Conservation (phyloP, 1,139 yeast species). For the Arxiozyma heterogenica region DNA sequence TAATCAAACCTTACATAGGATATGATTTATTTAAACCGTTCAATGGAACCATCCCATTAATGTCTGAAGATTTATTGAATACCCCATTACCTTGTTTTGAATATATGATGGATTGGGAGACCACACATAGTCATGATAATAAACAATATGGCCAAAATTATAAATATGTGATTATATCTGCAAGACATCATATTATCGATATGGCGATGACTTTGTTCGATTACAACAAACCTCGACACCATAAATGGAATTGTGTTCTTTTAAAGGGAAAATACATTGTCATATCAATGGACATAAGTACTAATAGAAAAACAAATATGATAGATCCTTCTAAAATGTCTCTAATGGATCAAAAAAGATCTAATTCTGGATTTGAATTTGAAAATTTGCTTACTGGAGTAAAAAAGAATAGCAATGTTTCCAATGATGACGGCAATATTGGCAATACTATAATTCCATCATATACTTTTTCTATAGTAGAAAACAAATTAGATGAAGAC, state of each 20-base stretch:
- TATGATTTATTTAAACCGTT: constrained; percentile 16
- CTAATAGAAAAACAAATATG: background rate
- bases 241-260: constrained; percentile 12
- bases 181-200: constrained; percentile 27
- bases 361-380: constrained; percentile 27
- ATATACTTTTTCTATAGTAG: constrained; percentile 21
- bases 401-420: constrained; percentile 1
- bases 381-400: constrained; percentile 19
- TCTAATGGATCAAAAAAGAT: constrained; percentile 1
- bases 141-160: constrained; percentile 6
- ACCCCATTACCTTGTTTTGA: constrained; percentile 17
- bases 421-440: background rate
- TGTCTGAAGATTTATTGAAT: constrained; percentile 17
- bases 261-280: constrained; percentile 15
- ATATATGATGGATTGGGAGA: constrained; percentile 14
- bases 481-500: constrained; percentile 15
- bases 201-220: constrained; percentile 22
- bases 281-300: constrained; percentile 8
- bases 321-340: constrained; percentile 8
- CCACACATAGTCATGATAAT: background rate
- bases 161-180: constrained; percentile 19
- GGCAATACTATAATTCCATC: background rate
- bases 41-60: constrained; percentile 14
- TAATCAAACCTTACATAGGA: constrained; percentile 15
- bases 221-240: constrained; percentile 4